Evolutionary conservation across 352 stramenopile species (phyloP), one percentile per base, ranked within the genome.

Genomic region (Phytophthora sansomeana): DNA sequence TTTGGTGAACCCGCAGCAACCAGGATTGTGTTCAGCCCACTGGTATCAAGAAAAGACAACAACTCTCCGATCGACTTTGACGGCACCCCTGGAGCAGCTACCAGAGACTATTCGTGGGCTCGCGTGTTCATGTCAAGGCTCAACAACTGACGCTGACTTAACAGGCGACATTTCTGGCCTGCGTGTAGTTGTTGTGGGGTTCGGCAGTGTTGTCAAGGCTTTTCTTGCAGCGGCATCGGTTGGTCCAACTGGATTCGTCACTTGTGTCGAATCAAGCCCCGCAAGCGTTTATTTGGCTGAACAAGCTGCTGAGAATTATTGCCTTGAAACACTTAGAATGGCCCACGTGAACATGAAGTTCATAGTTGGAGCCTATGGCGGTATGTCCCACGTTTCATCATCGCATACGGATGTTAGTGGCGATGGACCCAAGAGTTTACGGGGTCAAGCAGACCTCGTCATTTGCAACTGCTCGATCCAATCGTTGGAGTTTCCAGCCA

Each of bases 391-490:
- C 10, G 48, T 38, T 21, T 21, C 43, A 21, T 49, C 58, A n/a
- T 41, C 57, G 11, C 39, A n/a, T 0, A 48, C 51, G 16, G 11
- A n/a, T 28, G 19, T 43, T 58, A 43, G 11, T 29, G 38, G 28
- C 16, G 36, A 53, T 19, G 57, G 55, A 6, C 38, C 73, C 1
- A 64, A 69, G 26, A 43, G 33, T 30, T 17, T 70, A 6, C 49
- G 56, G 41, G 62, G 55, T 4, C 35, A 58, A 32, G 39, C 47
- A 28, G 70, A 81, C 38, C 10, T 90, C 16, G 80, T 78, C 28
- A 35, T 83, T 30, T 60, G 83, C 48, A 87, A 82, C 52, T 89
- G 82, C 48, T 81, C 82, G 11, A 78, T 87, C 19, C 78, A 81
- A 29, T 58, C 48, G 3, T 52, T 73, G 16, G 58, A 63, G 28